phyloP scores from a whole-genome alignment of 1,284 basidiomycete genomes.

The Leccinum subrobustum region DNA sequence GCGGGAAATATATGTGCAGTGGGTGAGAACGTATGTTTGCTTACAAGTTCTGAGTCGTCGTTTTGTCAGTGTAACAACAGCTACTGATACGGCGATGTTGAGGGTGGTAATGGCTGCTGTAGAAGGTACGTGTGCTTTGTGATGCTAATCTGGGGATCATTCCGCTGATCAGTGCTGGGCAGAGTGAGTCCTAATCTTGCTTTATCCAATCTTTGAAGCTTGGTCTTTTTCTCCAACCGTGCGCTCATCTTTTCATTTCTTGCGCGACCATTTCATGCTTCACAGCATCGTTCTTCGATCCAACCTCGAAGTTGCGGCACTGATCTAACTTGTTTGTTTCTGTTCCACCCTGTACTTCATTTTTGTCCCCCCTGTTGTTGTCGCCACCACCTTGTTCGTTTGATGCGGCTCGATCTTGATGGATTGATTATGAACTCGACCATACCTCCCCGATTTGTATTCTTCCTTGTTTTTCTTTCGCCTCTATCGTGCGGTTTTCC shows the following conservation, averaged over 20 bases:
- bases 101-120: conserved; percentile 93
- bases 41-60: not conserved
- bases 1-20: conserved; percentile 89
- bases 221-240: conserved; percentile 28
- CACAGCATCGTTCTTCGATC: conserved; percentile 58
- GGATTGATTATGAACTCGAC: conserved; percentile 16
- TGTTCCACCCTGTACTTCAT: conserved; percentile 13
- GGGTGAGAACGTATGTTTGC: conserved; percentile 35
- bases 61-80: conserved; percentile 76
- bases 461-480: conserved; percentile 7
- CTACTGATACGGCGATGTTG: conserved; percentile 90
- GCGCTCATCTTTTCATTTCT: conserved; percentile 35
- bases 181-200: conserved; percentile 68
- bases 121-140: conserved; percentile 61
- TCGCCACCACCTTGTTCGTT: conserved; percentile 25
- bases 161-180: conserved; percentile 18
- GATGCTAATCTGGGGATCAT: conserved; percentile 5
- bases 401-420: conserved; percentile 14
- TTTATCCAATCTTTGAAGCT: conserved; percentile 19
- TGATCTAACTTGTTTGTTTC: conserved; percentile 43
- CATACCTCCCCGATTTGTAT: conserved; percentile 9
- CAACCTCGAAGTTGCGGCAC: conserved; percentile 56
- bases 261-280: conserved; percentile 14
- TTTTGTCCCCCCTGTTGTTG: conserved; percentile 16
- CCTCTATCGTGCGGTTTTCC: conserved; percentile 13